A percentile compares a stretch with the other conserved stretches of the same genome.
These are phyloP conservation scores for Volvariella volvacea DNA, from an alignment of 1,284 basidiomycete species.

Conservation along the genomic window DNA sequence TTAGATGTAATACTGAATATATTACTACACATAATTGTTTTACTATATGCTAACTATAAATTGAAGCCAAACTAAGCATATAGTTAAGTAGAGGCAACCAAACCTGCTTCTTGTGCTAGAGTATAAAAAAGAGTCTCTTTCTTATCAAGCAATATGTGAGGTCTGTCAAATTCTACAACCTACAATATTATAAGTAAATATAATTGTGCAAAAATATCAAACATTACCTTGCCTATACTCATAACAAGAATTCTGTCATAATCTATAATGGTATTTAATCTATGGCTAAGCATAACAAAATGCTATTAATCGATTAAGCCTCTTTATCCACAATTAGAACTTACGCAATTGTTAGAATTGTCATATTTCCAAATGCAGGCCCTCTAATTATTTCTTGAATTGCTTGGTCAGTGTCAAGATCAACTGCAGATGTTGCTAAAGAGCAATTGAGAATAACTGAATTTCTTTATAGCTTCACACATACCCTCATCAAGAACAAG, in stretches of 20 bases:
- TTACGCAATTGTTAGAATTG: slow-evolving; percentile 82
- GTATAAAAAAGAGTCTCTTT: slow-evolving; percentile 50
- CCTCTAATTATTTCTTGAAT: slow-evolving; percentile 80
- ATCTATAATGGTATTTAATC: slow-evolving; percentile 88
- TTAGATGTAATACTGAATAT: no score
- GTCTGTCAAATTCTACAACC: slow-evolving; percentile 71
- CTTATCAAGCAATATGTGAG: slow-evolving; percentile 52
- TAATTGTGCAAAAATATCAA: slow-evolving; percentile 2
- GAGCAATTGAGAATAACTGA: slow-evolving; percentile 4
- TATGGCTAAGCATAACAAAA: slow-evolving; percentile 49
- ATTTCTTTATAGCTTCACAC: slow-evolving; percentile 5
- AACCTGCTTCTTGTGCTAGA: slow-evolving; percentile 51
- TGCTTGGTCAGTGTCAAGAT: slow-evolving; percentile 84
- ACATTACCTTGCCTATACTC: slow-evolving; percentile 59
- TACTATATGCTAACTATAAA: no score
- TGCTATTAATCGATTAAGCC: no score
- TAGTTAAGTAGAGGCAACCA: no score
- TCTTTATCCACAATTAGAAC: slow-evolving; percentile 10
- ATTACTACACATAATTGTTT: no score
- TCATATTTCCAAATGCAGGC: slow-evolving; percentile 61
- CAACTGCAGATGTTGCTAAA: slow-evolving; percentile 75
- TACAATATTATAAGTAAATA: slow-evolving; percentile 14
- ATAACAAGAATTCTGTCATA: slow-evolving; percentile 83
- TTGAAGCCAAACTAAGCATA: no score
- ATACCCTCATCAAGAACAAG: slow-evolving; percentile 86